Percentiles rank a stretch among this genome's conserved stretches.
These are phyloP conservation scores for Trametes hirsuta DNA, from an alignment of 1,284 basidiomycete genomes.

Conservation along the genomic window DNA sequence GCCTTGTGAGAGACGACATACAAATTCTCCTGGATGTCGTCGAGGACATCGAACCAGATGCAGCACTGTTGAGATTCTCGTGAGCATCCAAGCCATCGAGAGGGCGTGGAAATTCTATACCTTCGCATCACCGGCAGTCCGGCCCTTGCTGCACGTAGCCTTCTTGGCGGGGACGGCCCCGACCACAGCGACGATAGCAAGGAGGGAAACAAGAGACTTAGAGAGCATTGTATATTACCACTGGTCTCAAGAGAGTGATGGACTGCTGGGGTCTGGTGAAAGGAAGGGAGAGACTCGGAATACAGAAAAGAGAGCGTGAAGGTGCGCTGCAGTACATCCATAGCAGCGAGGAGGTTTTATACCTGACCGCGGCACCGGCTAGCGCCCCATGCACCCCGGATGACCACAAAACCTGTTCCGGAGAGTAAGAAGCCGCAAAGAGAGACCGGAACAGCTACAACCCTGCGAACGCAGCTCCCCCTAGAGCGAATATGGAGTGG, in stretches of 20 bases:
- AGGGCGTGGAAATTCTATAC: not conserved
- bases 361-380: not conserved
- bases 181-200: slow-evolving; percentile 12
- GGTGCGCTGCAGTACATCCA: not conserved
- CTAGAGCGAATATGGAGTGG: too few species aligned
- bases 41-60: slow-evolving; percentile 22
- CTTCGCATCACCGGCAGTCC: slow-evolving; percentile 38
- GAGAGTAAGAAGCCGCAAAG: too few species aligned
- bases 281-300: not conserved
- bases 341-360: not conserved
- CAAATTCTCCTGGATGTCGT: slow-evolving; percentile 20
- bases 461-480: too few species aligned
- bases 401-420: too few species aligned
- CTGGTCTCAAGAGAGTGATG: not conserved
- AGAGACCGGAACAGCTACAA: too few species aligned
- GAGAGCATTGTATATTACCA: slow-evolving; percentile 10
- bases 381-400: too few species aligned
- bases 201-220: slow-evolving; percentile 9
- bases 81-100: not conserved
- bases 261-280: not conserved
- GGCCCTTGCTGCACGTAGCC: slow-evolving; percentile 25
- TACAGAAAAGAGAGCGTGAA: not conserved
- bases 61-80: slow-evolving; percentile 10
- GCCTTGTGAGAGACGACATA: not conserved
- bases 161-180: slow-evolving; percentile 15